Conservation (phyloP, 176 grass and related monocot species). For the Oryza glaberrima region DNA sequence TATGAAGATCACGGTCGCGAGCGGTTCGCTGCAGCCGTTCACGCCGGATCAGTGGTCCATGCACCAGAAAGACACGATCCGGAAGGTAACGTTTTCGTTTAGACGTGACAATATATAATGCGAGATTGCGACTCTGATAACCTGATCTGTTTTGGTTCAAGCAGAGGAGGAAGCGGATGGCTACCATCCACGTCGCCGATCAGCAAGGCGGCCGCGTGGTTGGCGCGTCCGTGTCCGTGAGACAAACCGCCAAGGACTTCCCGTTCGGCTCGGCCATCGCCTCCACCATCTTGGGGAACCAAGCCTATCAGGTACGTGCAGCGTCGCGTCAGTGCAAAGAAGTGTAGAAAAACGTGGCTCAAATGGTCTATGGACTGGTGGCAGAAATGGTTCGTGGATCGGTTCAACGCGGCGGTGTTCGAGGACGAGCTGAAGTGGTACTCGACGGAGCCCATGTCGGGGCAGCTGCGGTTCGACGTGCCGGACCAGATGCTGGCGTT, state of each 20-base stretch:
- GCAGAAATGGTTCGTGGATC: constrained; percentile 82
- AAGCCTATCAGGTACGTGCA: constrained; percentile 62
- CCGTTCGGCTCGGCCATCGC: constrained; percentile 91
- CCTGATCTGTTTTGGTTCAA: constrained; percentile 7
- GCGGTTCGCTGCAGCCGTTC: constrained; percentile 83
- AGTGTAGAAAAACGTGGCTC: neutral
- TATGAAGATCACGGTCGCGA: constrained; percentile 67
- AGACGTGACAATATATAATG: neutral
- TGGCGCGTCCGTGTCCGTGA: constrained; percentile 67
- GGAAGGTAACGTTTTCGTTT: constrained; percentile 55
- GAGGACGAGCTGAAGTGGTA: constrained; percentile 99
- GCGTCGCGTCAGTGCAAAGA: no score
- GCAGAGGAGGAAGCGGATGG: constrained; percentile 82
- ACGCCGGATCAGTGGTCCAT: constrained; percentile 71
- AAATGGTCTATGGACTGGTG: no score
- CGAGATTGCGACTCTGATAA: neutral
- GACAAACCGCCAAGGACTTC: constrained; percentile 84
- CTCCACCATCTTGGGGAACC: constrained; percentile 77
- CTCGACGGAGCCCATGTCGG: constrained; percentile 79
- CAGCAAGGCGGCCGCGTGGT: constrained; percentile 59
- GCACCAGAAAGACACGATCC: constrained; percentile 80
- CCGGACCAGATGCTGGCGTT: constrained; percentile 88
- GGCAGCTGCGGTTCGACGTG: constrained; percentile 63
- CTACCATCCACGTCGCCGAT: constrained; percentile 76
- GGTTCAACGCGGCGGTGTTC: constrained; percentile 96